Percentiles rank a stretch among this genome's conserved stretches.
Conservation (phyloP, 2,329 filamentous ascomycete genomes). For the Immersiporthe knoxdaviesiana region DNA sequence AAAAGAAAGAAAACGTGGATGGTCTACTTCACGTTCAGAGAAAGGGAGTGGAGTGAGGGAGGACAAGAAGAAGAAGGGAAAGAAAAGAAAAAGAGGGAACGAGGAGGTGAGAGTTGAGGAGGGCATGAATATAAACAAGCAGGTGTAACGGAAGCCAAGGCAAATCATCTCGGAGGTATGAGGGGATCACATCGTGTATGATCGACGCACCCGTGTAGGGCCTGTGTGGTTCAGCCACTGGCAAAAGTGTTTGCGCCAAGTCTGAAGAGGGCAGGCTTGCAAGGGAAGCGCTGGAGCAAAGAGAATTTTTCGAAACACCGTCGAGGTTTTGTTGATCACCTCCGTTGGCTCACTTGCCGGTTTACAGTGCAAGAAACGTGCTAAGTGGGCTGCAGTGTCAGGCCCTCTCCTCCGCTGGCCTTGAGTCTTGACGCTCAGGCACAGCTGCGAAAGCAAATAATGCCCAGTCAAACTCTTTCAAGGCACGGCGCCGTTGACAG, state of each 20-base stretch:
- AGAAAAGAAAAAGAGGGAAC: constrained; percentile 33
- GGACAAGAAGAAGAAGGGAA: constrained; percentile 33
- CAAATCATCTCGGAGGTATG: constrained; percentile 23
- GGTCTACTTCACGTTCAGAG: constrained; percentile 26
- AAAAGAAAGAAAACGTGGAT: constrained; percentile 34
- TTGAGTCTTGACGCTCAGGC: constrained; percentile 7
- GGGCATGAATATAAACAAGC: constrained; percentile 32
- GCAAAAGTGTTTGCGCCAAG: constrained; percentile 21
- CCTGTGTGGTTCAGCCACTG: constrained; percentile 21
- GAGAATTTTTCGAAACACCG: constrained; percentile 23
- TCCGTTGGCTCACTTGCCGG: constrained; percentile 7
- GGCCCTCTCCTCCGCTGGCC: not conserved
- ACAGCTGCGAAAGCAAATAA: not conserved
- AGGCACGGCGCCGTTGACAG: not conserved
- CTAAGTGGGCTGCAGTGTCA: not conserved
- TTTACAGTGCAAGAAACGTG: constrained; percentile 11
- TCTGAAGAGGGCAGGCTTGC: constrained; percentile 20
- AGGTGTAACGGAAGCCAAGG: constrained; percentile 20
- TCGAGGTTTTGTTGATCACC: constrained; percentile 23
- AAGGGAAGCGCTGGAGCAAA: constrained; percentile 14
- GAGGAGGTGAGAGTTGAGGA: constrained; percentile 33
- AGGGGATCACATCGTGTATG: constrained; percentile 24
- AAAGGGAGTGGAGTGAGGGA: constrained; percentile 7
- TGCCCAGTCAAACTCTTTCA: not conserved
- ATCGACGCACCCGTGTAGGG: constrained; percentile 28